Percentiles rank a stretch among this genome's conserved stretches.
These are phyloP conservation scores for Pittosporum tobira DNA, from an alignment of 129 eudicot species.

Conservation along the genomic window DNA sequence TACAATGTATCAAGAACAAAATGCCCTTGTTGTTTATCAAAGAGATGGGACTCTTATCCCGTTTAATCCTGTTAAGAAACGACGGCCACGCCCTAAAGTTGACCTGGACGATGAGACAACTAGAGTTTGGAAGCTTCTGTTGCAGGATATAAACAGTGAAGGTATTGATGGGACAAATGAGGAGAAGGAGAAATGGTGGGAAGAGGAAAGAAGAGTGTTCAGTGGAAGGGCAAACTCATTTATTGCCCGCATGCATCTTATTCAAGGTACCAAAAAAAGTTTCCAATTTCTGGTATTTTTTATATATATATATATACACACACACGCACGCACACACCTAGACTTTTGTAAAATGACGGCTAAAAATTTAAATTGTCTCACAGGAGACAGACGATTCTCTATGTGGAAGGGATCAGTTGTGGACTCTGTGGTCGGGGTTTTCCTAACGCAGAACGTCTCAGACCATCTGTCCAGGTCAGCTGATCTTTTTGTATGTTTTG, in stretches of 20 bases:
- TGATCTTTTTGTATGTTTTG: conserved; percentile 4
- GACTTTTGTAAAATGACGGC: neutral
- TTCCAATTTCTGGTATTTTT: neutral
- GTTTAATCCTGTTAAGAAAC: conserved; percentile 45
- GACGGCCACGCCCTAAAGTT: conserved; percentile 70
- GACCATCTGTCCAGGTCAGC: conserved; percentile 91
- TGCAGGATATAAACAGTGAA: conserved; percentile 76
- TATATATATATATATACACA: no score
- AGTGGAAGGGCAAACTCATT: conserved; percentile 82
- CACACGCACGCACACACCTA: no score
- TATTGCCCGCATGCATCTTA: conserved; percentile 96
- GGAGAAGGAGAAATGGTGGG: conserved; percentile 93
- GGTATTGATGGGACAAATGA: conserved; percentile 92
- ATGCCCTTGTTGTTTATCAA: conserved; percentile 60
- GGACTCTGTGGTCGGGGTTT: conserved; percentile 96
- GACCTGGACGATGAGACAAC: conserved; percentile 95
- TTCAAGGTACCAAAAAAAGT: conserved; percentile 53
- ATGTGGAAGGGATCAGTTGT: conserved; percentile 96
- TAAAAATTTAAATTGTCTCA: conserved; percentile 4
- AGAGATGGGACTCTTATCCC: conserved; percentile 46
- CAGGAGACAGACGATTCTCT: conserved; percentile 98
- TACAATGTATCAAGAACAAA: conserved; percentile 35
- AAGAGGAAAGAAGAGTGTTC: conserved; percentile 79
- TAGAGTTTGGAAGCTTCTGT: conserved; percentile 84
- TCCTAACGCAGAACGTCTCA: conserved; percentile 94